phyloP scores from a whole-genome alignment of 768 basidiomycete species.

The Lactarius sp. region DNA sequence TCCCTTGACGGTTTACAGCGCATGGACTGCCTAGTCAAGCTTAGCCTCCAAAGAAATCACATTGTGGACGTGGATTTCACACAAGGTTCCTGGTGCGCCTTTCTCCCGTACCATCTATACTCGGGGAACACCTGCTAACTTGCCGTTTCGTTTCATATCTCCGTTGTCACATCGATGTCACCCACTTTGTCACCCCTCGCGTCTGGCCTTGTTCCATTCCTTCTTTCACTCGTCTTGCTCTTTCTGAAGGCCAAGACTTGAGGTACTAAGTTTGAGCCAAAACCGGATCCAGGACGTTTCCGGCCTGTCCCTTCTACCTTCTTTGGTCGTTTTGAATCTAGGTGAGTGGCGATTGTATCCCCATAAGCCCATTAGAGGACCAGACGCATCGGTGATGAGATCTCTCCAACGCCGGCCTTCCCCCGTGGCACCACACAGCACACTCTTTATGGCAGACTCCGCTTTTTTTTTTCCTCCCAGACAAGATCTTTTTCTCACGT shows the following conservation, averaged over 20 bases:
- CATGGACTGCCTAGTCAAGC: constrained; percentile 77
- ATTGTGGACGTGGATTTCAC: constrained; percentile 58
- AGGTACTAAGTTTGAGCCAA: constrained; percentile 76
- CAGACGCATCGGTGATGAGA: constrained; percentile 20
- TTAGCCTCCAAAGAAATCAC: constrained; percentile 74
- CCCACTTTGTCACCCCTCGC: constrained; percentile 9
- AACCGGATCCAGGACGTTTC: constrained; percentile 59
- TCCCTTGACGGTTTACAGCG: constrained; percentile 70
- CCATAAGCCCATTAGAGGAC: not conserved
- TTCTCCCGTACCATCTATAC: constrained; percentile 23
- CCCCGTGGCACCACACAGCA: constrained; percentile 14
- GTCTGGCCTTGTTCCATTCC: constrained; percentile 17
- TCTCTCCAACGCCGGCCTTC: constrained; percentile 18
- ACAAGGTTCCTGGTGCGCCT: constrained; percentile 61
- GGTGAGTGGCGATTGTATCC: constrained; percentile 57
- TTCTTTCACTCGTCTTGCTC: not conserved
- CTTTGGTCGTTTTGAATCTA: constrained; percentile 69
- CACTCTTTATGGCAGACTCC: constrained; percentile 22
- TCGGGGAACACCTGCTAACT: constrained; percentile 13
- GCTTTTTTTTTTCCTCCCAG: constrained; percentile 9
- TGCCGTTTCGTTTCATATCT: constrained; percentile 24
- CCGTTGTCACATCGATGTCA: constrained; percentile 22
- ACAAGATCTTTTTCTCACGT: constrained; percentile 7
- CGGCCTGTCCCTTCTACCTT: constrained; percentile 58
- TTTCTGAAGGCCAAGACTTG: constrained; percentile 47